phyloP scores from a whole-genome alignment of 768 basidiomycete genomes.

The Mrakia frigida region DNA sequence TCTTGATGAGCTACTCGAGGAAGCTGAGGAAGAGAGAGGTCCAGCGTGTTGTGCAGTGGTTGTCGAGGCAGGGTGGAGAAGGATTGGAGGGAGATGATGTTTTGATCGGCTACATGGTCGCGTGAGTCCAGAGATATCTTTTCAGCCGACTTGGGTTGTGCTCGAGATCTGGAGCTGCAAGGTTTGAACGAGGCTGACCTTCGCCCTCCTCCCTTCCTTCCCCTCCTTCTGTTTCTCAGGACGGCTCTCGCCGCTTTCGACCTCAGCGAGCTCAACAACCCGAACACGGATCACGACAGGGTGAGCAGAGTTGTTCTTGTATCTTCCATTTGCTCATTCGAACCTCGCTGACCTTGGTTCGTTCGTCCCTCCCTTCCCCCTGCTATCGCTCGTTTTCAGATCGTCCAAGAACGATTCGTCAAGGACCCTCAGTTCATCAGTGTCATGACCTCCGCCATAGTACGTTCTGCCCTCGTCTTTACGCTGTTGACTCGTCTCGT shows the following conservation, averaged over 20 bases:
- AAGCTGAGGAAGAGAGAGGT: slow-evolving; percentile 59
- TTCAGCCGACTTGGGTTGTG: neutral
- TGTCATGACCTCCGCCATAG: slow-evolving; percentile 31
- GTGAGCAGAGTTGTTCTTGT: neutral
- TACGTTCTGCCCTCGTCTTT: slow-evolving; percentile 10
- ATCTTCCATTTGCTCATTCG: neutral
- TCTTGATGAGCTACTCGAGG: slow-evolving; percentile 60
- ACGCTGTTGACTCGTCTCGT: neutral
- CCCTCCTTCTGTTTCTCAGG: slow-evolving; percentile 24
- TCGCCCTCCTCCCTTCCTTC: slow-evolving; percentile 33
- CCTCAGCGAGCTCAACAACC: slow-evolving; percentile 24
- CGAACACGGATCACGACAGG: slow-evolving; percentile 18
- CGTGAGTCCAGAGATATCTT: slow-evolving; percentile 24
- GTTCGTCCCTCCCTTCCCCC: neutral
- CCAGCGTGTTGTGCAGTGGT: slow-evolving; percentile 64
- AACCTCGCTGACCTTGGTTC: neutral
- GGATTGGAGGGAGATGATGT: slow-evolving; percentile 27
- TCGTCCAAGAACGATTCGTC: slow-evolving; percentile 30
- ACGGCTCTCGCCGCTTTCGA: slow-evolving; percentile 34
- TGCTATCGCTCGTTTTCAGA: neutral
- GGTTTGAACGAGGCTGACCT: slow-evolving; percentile 23
- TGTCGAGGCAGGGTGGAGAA: slow-evolving; percentile 44
- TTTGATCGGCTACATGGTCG: slow-evolving; percentile 33
- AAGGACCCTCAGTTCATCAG: slow-evolving; percentile 32
- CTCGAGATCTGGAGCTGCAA: neutral